These are phyloP conservation scores for Mycothermus thermophilus DNA, from an alignment of 495 filamentous ascomycete species.

Conservation along the genomic window DNA sequence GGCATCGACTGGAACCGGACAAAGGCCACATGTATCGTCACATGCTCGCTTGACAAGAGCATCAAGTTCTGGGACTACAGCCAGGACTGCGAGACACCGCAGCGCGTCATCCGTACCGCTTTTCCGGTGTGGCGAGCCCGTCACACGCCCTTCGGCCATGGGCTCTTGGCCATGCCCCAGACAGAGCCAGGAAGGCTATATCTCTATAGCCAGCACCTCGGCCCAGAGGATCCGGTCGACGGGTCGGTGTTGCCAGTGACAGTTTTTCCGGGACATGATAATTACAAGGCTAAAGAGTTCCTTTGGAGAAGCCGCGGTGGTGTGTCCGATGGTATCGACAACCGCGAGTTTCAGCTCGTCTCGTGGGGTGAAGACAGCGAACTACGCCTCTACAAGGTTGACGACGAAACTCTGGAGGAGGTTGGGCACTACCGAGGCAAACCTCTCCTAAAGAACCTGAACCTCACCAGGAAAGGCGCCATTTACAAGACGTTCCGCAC, in stretches of 20 bases:
- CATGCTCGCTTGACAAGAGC: constrained; percentile 81
- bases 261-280: constrained; percentile 65
- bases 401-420: constrained; percentile 45
- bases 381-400: constrained; percentile 64
- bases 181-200: constrained; percentile 72
- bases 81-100: constrained; percentile 46
- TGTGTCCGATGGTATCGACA: constrained; percentile 57
- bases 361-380: constrained; percentile 83
- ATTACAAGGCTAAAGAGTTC: constrained; percentile 82
- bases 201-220: constrained; percentile 60
- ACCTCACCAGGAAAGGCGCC: constrained; percentile 68
- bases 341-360: constrained; percentile 85
- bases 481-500: constrained; percentile 72
- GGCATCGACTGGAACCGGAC: constrained; percentile 89
- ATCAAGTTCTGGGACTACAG: constrained; percentile 91
- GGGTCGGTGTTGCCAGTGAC: constrained; percentile 44
- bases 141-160: constrained; percentile 86
- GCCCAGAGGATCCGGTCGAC: constrained; percentile 26
- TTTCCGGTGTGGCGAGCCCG: constrained; percentile 88
- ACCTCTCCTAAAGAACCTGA: constrained; percentile 48
- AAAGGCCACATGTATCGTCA: constrained; percentile 53
- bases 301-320: constrained; percentile 76
- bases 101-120: constrained; percentile 61
- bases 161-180: constrained; percentile 83
- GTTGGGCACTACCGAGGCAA: constrained; percentile 69